These are phyloP conservation scores for Botrytis porri DNA, from an alignment of 2,329 filamentous ascomycete species.

Conservation along the genomic window DNA sequence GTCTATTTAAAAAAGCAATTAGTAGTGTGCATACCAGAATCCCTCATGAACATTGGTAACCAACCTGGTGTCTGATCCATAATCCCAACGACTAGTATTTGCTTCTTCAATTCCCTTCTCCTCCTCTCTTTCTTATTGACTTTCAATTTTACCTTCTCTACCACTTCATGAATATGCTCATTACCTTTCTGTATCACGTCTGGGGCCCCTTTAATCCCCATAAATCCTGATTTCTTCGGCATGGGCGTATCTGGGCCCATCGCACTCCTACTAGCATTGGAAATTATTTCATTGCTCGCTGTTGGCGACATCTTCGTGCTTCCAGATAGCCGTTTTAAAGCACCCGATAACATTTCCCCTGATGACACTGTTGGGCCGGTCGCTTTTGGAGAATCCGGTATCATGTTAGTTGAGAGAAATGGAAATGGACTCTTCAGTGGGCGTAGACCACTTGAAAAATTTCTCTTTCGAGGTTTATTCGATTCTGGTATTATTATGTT, in stretches of 20 bases:
- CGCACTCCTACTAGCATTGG: constrained; percentile 22
- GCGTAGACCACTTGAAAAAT: constrained; percentile 24
- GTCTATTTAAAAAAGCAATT: constrained; percentile 19
- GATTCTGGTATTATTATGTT: neutral
- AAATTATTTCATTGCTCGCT: constrained; percentile 4
- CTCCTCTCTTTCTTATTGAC: constrained; percentile 27
- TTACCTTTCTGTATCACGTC: constrained; percentile 25
- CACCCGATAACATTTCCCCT: constrained; percentile 21
- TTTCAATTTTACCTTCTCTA: constrained; percentile 27
- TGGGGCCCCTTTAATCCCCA: constrained; percentile 13
- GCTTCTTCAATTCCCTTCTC: constrained; percentile 31
- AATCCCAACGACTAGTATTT: constrained; percentile 31
- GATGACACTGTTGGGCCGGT: neutral
- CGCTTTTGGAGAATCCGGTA: constrained; percentile 5
- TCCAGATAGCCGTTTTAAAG: constrained; percentile 22
- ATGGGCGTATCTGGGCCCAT: constrained; percentile 28
- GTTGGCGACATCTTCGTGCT: neutral
- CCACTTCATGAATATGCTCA: constrained; percentile 24
- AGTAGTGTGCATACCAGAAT: constrained; percentile 9
- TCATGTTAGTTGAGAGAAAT: constrained; percentile 16
- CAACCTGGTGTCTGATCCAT: constrained; percentile 32
- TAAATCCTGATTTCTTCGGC: constrained; percentile 23
- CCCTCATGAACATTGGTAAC: constrained; percentile 7
- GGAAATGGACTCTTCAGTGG: constrained; percentile 29
- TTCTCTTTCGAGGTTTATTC: constrained; percentile 1